Evolutionary conservation across 345 rosid genomes (phyloP).

Genomic region (Eucalyptus grandis): DNA sequence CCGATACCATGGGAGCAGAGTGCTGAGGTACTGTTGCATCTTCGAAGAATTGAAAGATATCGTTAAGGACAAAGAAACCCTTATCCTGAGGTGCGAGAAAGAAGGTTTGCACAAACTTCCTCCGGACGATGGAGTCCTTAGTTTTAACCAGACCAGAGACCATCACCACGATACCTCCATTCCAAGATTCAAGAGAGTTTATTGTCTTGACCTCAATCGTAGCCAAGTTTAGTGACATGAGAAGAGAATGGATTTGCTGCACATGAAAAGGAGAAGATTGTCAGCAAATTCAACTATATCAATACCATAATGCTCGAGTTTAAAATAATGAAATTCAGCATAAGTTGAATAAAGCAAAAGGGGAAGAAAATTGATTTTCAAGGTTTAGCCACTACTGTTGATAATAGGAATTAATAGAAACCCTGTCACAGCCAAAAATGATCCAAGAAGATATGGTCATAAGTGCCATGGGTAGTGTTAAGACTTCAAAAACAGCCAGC

Average conservation of each 20-base stretch:
- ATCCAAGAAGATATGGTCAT: background rate
- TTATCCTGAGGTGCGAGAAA: conserved; percentile 96
- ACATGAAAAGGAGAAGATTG: background rate
- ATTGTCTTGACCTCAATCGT: conserved; percentile 94
- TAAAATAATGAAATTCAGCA: background rate
- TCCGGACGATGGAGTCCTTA: conserved; percentile 42
- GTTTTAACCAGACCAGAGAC: conserved; percentile 82
- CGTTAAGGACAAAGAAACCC: conserved; percentile 87
- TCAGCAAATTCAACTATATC: background rate
- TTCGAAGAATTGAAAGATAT: conserved; percentile 69
- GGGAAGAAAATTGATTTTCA: background rate
- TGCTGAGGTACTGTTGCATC: conserved; percentile 37
- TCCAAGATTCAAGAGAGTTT: conserved; percentile 75
- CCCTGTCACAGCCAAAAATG: background rate
- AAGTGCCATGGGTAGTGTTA: background rate
- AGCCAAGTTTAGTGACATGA: conserved; percentile 50
- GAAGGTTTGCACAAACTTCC: conserved; percentile 77
- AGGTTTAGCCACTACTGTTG: background rate
- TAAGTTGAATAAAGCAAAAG: background rate
- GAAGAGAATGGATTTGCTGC: conserved; percentile 74
- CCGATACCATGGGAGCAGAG: conserved; percentile 36
- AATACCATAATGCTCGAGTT: background rate
- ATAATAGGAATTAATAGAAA: background rate
- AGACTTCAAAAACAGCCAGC: background rate
- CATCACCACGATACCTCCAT: conserved; percentile 77